Percentiles rank a stretch among this genome's conserved stretches.
Conservation (phyloP, 805 yeast species). For the Yarrowia sp. region DNA sequence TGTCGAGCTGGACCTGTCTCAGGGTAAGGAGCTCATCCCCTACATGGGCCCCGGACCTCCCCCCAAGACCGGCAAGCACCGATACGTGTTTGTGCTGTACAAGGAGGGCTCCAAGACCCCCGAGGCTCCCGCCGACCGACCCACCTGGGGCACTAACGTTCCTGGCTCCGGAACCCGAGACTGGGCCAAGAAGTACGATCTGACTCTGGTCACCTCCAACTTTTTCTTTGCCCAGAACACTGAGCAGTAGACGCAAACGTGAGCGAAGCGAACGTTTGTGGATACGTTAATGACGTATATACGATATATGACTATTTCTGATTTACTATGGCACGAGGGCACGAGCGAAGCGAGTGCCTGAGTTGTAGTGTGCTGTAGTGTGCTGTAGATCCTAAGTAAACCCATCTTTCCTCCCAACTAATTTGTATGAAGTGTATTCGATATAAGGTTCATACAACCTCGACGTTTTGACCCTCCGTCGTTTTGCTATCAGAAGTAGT, state of each 20-base stretch:
- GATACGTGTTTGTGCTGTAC: slow-evolving; percentile 75
- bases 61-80: slow-evolving; percentile 76
- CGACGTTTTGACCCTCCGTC: no score
- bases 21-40: slow-evolving; percentile 39
- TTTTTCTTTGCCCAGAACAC: slow-evolving; percentile 72
- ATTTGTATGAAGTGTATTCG: no score
- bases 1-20: slow-evolving; percentile 31
- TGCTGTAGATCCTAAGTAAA: no score
- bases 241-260: slow-evolving; percentile 28
- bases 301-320: no score
- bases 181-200: slow-evolving; percentile 64
- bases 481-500: no score
- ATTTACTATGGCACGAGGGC: no score
- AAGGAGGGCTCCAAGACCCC: slow-evolving; percentile 52
- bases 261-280: not conserved
- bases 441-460: no score
- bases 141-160: slow-evolving; percentile 81
- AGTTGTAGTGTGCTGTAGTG: no score
- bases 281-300: no score
- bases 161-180: slow-evolving; percentile 77
- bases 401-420: no score
- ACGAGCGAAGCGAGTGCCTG: no score
- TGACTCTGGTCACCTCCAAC: slow-evolving; percentile 67
- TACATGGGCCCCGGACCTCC: slow-evolving; percentile 93
- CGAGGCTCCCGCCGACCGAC: slow-evolving; percentile 51